These are phyloP conservation scores for Phialocephala subalpina DNA, from an alignment of 2,329 filamentous ascomycete genomes.

Conservation along the genomic window DNA sequence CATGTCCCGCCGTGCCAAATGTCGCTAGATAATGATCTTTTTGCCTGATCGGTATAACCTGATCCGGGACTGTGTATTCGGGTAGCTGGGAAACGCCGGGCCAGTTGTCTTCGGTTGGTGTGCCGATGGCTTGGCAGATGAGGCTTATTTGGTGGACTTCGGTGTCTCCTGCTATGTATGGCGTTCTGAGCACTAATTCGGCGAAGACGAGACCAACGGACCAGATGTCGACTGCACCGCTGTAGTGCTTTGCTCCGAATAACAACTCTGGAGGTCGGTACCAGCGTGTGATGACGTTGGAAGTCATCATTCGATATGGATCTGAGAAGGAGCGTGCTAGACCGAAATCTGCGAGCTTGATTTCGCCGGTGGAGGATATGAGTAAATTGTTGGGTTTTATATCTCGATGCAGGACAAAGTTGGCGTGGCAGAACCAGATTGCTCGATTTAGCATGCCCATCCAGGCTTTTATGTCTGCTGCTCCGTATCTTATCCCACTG, in stretches of 20 bases:
- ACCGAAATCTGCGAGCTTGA: constrained; percentile 98
- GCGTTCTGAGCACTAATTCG: constrained; percentile 83
- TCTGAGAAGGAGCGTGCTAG: constrained; percentile 90
- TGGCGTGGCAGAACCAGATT: constrained; percentile 96
- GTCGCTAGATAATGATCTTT: constrained; percentile 76
- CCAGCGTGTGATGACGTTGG: constrained; percentile 95
- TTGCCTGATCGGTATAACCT: constrained; percentile 63
- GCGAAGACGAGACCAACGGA: constrained; percentile 92
- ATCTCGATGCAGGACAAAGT: constrained; percentile 92
- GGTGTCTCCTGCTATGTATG: constrained; percentile 83
- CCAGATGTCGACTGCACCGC: constrained; percentile 93
- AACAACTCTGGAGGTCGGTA: constrained; percentile 94
- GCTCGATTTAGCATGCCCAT: constrained; percentile 96
- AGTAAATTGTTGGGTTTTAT: constrained; percentile 99
- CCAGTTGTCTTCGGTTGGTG: constrained; percentile 94
- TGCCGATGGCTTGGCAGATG: constrained; percentile 86
- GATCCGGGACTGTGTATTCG: constrained; percentile 77
- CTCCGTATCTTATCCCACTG: constrained; percentile 79
- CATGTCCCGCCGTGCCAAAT: constrained; percentile 81
- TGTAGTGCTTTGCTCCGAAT: constrained; percentile 89
- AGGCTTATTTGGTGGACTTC: constrained; percentile 88
- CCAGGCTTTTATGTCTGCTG: constrained; percentile 96
- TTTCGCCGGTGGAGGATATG: constrained; percentile 89
- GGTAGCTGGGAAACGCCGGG: constrained; percentile 85
- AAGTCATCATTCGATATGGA: constrained; percentile 87